Percentiles rank a stretch among this genome's conserved stretches.
Conservation (phyloP, 2,329 filamentous ascomycete genomes). For the Botrytis elliptica region DNA sequence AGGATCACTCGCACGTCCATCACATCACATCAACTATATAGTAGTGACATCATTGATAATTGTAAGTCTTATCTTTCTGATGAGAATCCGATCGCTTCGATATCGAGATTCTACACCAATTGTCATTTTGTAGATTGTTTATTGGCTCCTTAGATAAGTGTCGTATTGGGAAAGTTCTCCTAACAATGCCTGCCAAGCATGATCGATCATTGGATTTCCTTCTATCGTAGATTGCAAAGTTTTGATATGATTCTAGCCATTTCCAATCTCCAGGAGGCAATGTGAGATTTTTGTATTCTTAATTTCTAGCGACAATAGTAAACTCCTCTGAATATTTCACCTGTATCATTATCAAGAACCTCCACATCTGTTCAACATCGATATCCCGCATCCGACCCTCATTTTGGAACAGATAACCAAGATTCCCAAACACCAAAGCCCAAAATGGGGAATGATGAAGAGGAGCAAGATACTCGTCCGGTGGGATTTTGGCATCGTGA, state of each 20-base stretch:
- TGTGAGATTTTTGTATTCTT: background rate
- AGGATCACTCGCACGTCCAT: background rate
- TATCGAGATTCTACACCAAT: background rate
- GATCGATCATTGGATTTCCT: background rate
- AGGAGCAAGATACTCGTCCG: conserved; percentile 18
- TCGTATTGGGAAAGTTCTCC: background rate
- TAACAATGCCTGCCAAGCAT: background rate
- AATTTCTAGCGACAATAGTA: background rate
- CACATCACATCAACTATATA: background rate
- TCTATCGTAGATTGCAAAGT: background rate
- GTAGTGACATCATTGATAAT: background rate
- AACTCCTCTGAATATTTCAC: background rate
- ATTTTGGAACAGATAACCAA: background rate
- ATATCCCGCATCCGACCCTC: background rate
- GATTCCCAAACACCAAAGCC: background rate
- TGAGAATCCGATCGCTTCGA: background rate
- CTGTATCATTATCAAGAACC: background rate
- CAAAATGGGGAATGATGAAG: background rate
- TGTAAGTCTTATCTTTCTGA: no score
- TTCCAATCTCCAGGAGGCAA: background rate
- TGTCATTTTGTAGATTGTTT: background rate
- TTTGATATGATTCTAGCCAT: background rate
- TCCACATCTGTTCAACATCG: background rate
- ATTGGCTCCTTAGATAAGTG: background rate
- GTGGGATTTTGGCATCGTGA: conserved; percentile 32